These are phyloP conservation scores for Fonsecaea pugnacius DNA, from an alignment of 2,329 filamentous ascomycete species.

Conservation along the genomic window DNA sequence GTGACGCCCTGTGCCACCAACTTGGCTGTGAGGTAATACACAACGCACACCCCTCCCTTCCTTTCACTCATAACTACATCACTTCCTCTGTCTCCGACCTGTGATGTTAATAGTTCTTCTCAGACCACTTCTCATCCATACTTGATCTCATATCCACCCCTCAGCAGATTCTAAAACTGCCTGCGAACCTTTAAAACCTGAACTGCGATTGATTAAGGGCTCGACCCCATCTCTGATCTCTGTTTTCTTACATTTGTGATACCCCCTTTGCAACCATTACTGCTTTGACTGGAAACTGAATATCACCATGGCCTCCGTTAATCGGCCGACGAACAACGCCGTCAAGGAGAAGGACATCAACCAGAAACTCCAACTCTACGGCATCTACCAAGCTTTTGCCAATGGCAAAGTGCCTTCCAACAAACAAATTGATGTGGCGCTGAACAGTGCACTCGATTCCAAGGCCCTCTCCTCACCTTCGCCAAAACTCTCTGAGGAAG, in stretches of 20 bases:
- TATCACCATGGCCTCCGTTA: constrained; percentile 55
- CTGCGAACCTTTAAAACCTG: background rate
- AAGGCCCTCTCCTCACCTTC: constrained; percentile 72
- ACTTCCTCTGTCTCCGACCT: constrained; percentile 9
- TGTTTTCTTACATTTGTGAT: constrained; percentile 25
- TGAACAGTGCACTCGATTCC: constrained; percentile 83
- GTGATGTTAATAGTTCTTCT: background rate
- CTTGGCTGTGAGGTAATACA: constrained; percentile 23
- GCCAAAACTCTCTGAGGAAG: constrained; percentile 78
- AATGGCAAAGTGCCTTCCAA: constrained; percentile 92
- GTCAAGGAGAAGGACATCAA: constrained; percentile 82
- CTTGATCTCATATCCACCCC: constrained; percentile 9
- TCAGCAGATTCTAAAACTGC: constrained; percentile 5
- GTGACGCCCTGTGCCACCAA: constrained; percentile 16
- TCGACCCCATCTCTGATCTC: constrained; percentile 2
- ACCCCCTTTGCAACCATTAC: constrained; percentile 22
- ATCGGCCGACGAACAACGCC: constrained; percentile 73
- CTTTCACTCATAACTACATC: constrained; percentile 25
- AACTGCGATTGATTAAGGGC: background rate
- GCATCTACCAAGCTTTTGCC: constrained; percentile 69
- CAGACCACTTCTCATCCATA: background rate
- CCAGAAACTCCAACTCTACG: constrained; percentile 91
- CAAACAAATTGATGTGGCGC: constrained; percentile 90
- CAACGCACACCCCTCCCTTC: constrained; percentile 8
- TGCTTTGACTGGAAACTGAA: background rate